Conservation (phyloP, 495 filamentous ascomycete genomes). For the Xylaria venustula region DNA sequence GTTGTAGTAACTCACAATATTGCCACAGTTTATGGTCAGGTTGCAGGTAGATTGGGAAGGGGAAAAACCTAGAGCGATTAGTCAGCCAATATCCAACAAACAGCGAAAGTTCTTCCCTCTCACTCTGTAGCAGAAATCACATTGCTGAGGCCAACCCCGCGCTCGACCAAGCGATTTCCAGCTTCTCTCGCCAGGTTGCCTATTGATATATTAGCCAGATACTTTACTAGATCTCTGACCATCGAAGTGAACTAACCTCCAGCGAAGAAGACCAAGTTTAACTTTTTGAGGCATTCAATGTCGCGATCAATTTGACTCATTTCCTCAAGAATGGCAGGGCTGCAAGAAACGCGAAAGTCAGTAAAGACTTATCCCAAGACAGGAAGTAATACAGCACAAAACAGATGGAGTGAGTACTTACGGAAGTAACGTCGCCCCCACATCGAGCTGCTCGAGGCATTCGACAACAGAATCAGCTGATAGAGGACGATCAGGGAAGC, state of each 20-base stretch:
- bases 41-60: slow-evolving; percentile 37
- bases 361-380: background rate
- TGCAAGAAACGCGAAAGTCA: background rate
- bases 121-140: slow-evolving; percentile 44
- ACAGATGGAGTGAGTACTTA: background rate
- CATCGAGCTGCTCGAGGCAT: slow-evolving; percentile 31
- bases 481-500: slow-evolving; percentile 38
- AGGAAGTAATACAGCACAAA: background rate
- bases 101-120: slow-evolving; percentile 2
- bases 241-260: slow-evolving; percentile 31
- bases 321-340: slow-evolving; percentile 44
- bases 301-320: slow-evolving; percentile 33
- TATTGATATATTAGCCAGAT: slow-evolving; percentile 18
- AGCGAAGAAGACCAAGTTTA: slow-evolving; percentile 35
- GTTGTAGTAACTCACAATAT: slow-evolving; percentile 36
- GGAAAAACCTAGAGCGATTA: slow-evolving; percentile 36
- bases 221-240: background rate
- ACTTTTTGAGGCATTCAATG: slow-evolving; percentile 27
- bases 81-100: slow-evolving; percentile 1
- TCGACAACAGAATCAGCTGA: slow-evolving; percentile 33
- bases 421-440: slow-evolving; percentile 33
- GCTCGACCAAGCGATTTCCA: slow-evolving; percentile 33
- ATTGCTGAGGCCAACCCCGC: slow-evolving; percentile 31
- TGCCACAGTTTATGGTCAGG: slow-evolving; percentile 46
- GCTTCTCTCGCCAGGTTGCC: slow-evolving; percentile 37